Evolutionary conservation across 305 asterid genomes (phyloP), one percentile per base, ranked within the genome.

Genomic region (Plantago coronopus): DNA sequence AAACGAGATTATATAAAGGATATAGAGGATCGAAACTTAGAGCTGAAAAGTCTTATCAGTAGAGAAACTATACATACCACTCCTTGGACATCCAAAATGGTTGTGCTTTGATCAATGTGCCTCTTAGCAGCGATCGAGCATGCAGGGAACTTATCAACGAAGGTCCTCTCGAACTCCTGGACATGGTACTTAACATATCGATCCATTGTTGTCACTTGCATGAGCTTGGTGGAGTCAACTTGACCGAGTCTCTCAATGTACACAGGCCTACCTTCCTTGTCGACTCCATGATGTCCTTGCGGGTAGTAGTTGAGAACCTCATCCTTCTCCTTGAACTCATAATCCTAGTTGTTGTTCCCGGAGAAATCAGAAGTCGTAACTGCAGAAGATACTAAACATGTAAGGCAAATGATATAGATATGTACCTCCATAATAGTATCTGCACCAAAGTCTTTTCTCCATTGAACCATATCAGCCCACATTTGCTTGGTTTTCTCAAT

Each of bases 21-120:
- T 53, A 23, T 37, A 25, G 19, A 53, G 38, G 37, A 53, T 7
- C 11, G 0, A 34, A 34, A 22, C 14, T 7, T 27, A 22, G 19
- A 23, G n/a, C 17, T 16, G 57, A 53, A 23, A 23, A 53, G 42
- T 34, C 42, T 8, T 27, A 40, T 57, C 45, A 48, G 18, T 22
- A 15, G 15, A 11, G 48, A 15, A 6, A 17, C 29, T 22, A 22
- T 16, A 65, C 79, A 21, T 83, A 93, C 99, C 84, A 93, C 97
- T 82, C 99, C 98, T 76, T 89, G 96, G 66, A 93, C 99, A 74
- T 93, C 99, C 70, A 89, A 70, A 62, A 93, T 93, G 54, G 96
- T 89, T 16, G 99, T 93, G 86, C 99, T 93, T 72, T 90, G 95
- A 34, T 93, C 99, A 64, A 93, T 78, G 71, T 89, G 94, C 48